phyloP scores from a whole-genome alignment of 352 stramenopile species.

The Phytopythium boreale region DNA sequence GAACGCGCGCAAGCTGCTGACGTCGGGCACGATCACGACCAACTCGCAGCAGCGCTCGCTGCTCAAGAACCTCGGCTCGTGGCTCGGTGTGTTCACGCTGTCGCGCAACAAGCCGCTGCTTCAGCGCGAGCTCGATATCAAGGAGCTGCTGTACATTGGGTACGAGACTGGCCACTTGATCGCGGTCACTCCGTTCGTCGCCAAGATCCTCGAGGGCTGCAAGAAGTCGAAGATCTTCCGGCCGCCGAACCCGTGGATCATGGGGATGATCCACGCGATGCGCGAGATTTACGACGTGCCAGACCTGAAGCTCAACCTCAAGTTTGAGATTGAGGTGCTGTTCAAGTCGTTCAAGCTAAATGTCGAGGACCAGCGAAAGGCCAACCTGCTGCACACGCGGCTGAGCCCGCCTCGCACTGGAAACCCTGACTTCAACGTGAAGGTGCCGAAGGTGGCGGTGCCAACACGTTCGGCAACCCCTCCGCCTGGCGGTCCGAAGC shows the following conservation, averaged over 20 bases:
- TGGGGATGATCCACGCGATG: slow-evolving; percentile 98
- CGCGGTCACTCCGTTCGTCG: slow-evolving; percentile 97
- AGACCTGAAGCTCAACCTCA: slow-evolving; percentile 99
- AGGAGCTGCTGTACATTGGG: slow-evolving; percentile 97
- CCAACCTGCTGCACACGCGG: slow-evolving; percentile 89
- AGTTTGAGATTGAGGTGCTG: slow-evolving; percentile 99
- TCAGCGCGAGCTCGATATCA: slow-evolving; percentile 97
- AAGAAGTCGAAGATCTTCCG: slow-evolving; percentile 98
- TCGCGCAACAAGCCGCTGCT: slow-evolving; percentile 97
- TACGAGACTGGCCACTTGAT: slow-evolving; percentile 96
- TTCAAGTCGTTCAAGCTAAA: slow-evolving; percentile 99
- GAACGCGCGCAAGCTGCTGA: slow-evolving; percentile 95
- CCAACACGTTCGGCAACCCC: slow-evolving; percentile 49
- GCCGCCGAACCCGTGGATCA: slow-evolving; percentile 98
- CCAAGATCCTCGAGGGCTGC: slow-evolving; percentile 98
- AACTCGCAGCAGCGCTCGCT: slow-evolving; percentile 97
- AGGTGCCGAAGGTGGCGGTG: slow-evolving; percentile 64
- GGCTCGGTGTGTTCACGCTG: slow-evolving; percentile 98
- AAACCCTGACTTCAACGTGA: slow-evolving; percentile 99
- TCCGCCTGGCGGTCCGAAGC: slow-evolving; percentile 43
- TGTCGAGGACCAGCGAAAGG: slow-evolving; percentile 95
- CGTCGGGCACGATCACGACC: slow-evolving; percentile 97
- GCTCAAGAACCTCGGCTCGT: slow-evolving; percentile 98
- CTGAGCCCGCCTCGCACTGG: slow-evolving; percentile 90
- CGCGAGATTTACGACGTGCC: slow-evolving; percentile 97